A percentile compares a stretch with the other conserved stretches of the same genome.
Conservation (phyloP, 1,284 basidiomycete genomes). For the Thelephora terrestris region DNA sequence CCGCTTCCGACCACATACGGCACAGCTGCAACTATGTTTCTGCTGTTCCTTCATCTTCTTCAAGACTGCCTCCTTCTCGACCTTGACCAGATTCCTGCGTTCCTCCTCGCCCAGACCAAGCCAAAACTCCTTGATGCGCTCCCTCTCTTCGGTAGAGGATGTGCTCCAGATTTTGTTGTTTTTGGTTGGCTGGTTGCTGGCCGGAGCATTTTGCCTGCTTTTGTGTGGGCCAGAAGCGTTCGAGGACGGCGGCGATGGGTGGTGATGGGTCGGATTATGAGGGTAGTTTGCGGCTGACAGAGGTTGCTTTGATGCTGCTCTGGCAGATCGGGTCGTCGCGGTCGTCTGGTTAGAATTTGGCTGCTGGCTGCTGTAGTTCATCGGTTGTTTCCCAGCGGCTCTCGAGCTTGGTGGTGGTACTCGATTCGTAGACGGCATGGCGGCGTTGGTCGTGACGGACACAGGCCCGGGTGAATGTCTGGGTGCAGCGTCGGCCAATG, state of each 20-base stretch:
- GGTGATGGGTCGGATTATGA: slow-evolving; percentile 45
- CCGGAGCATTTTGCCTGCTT: slow-evolving; percentile 28
- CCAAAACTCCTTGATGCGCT: slow-evolving; percentile 98
- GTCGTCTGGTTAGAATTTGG: slow-evolving; percentile 19
- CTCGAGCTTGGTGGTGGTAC: slow-evolving; percentile 50
- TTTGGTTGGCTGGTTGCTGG: slow-evolving; percentile 24
- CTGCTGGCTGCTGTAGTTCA: slow-evolving; percentile 36
- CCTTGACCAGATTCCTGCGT: slow-evolving; percentile 82
- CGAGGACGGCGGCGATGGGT: slow-evolving; percentile 62
- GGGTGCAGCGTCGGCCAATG: slow-evolving; percentile 17
- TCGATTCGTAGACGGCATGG: slow-evolving; percentile 28
- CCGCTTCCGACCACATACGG: slow-evolving; percentile 95
- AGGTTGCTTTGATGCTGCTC: slow-evolving; percentile 64
- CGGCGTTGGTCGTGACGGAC: slow-evolving; percentile 31
- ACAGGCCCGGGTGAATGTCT: slow-evolving; percentile 29
- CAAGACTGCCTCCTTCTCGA: slow-evolving; percentile 95
- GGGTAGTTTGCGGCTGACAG: slow-evolving; percentile 43
- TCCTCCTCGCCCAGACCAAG: slow-evolving; percentile 83
- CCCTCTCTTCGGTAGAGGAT: slow-evolving; percentile 84
- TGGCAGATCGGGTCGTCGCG: slow-evolving; percentile 24
- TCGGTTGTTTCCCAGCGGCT: slow-evolving; percentile 70
- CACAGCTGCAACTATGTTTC: slow-evolving; percentile 91
- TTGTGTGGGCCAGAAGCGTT: slow-evolving; percentile 44
- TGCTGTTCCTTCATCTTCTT: slow-evolving; percentile 99
- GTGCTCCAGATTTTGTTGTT: slow-evolving; percentile 82